These are phyloP conservation scores for Cavenderia fasciculata DNA, from an alignment of 78 protist species.

Conservation along the genomic window DNA sequence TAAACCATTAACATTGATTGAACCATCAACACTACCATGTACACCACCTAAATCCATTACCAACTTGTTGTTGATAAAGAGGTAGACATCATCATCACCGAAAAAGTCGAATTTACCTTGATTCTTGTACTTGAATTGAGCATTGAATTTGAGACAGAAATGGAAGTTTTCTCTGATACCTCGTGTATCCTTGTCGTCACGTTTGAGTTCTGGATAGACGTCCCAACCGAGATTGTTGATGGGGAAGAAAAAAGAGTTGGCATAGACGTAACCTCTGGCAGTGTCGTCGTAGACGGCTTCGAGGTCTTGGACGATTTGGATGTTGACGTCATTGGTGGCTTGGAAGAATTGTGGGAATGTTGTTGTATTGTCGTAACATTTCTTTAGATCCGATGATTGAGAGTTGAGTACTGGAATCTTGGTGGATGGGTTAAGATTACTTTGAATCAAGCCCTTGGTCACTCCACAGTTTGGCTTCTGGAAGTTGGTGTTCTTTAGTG, in stretches of 20 bases:
- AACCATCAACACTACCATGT: neutral
- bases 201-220: too few relatives aligned
- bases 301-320: neutral
- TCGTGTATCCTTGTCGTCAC: neutral
- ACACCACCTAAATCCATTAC: conserved; percentile 69
- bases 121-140: neutral
- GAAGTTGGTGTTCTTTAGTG: neutral
- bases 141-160: neutral
- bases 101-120: neutral
- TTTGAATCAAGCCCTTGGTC: conserved; percentile 1
- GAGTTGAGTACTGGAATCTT: conserved; percentile 7
- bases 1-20: neutral
- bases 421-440: neutral
- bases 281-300: neutral
- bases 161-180: conserved; percentile 10
- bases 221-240: conserved; percentile 72
- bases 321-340: neutral
- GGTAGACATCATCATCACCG: conserved; percentile 18
- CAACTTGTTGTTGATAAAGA: conserved; percentile 44
- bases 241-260: conserved; percentile 46
- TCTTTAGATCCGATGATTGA: neutral
- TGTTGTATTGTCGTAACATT: neutral
- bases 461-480: conserved; percentile 2
- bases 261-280: neutral
- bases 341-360: neutral